Percentiles rank a stretch among this genome's conserved stretches.
Evolutionary conservation across 1,284 basidiomycete genomes (phyloP).

Genomic region (Heimioporus retisporus): DNA sequence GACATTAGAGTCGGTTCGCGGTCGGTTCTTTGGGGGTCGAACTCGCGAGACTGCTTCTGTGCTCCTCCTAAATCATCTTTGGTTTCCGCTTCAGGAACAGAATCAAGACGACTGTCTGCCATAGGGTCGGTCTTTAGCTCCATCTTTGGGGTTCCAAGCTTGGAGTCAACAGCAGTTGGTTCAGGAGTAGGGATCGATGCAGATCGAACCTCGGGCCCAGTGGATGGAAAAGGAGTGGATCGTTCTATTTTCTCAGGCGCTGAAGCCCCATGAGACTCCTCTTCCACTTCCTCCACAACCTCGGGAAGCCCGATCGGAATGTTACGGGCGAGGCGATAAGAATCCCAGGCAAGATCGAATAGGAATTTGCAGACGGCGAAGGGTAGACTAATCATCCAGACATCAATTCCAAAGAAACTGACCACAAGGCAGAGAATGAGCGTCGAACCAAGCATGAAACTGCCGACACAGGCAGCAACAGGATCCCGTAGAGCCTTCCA

Average conservation of each 20-base stretch:
- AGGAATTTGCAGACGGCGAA: slow-evolving; percentile 82
- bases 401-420: slow-evolving; percentile 71
- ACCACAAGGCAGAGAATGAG: slow-evolving; percentile 65
- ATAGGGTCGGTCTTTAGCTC: too few species aligned
- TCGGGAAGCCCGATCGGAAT: slow-evolving; percentile 27
- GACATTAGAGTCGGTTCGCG: too few species aligned
- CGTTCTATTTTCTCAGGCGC: not conserved
- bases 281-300: not conserved
- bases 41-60: too few species aligned
- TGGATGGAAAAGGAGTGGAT: too few species aligned
- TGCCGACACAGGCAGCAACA: slow-evolving; percentile 62
- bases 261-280: not conserved
- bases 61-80: too few species aligned
- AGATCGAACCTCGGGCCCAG: too few species aligned
- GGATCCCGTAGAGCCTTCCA: slow-evolving; percentile 61
- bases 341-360: slow-evolving; percentile 73
- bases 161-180: too few species aligned
- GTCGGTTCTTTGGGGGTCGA: too few species aligned
- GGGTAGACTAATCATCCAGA: slow-evolving; percentile 90
- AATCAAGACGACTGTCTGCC: too few species aligned
- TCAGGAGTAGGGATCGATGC: too few species aligned
- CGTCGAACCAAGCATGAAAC: slow-evolving; percentile 58
- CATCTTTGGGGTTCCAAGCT: too few species aligned
- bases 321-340: slow-evolving; percentile 53
- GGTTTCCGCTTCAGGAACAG: too few species aligned